These are phyloP conservation scores for Gracilariopsis chorda DNA, from an alignment of 23 red algal genomes.

Conservation along the genomic window DNA sequence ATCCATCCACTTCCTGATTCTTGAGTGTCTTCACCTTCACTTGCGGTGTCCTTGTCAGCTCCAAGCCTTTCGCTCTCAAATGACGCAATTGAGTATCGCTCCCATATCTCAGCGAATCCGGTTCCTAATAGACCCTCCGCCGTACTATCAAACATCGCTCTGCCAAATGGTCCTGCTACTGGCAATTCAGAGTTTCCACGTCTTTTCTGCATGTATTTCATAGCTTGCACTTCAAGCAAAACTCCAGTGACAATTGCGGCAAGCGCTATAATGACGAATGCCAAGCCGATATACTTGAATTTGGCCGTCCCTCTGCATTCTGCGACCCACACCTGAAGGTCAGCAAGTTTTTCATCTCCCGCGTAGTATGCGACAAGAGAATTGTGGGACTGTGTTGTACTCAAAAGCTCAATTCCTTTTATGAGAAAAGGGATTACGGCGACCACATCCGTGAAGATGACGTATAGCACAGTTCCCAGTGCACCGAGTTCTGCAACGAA, in stretches of 20 bases:
- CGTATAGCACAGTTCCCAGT: background rate
- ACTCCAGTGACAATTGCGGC: background rate
- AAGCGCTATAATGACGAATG: background rate
- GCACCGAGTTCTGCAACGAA: background rate
- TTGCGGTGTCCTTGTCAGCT: background rate
- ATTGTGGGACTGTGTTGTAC: background rate
- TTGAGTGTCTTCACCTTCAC: too few species aligned
- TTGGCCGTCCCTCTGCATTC: background rate
- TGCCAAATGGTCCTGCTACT: slow-evolving; percentile 6
- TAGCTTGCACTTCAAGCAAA: background rate
- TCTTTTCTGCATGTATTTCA: background rate
- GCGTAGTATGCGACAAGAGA: background rate
- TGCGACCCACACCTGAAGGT: background rate
- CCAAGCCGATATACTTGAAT: background rate
- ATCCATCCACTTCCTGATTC: too few species aligned
- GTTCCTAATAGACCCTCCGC: background rate
- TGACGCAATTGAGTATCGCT: background rate
- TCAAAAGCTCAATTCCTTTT: slow-evolving; percentile 13
- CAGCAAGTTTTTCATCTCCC: background rate
- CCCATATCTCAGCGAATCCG: background rate
- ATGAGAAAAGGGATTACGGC: slow-evolving; percentile 9
- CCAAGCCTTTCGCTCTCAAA: background rate
- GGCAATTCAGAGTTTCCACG: background rate
- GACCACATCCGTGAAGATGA: slow-evolving; percentile 16
- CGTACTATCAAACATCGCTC: background rate